Conservation (phyloP, 768 basidiomycete genomes). For the Rickenella mellea region DNA sequence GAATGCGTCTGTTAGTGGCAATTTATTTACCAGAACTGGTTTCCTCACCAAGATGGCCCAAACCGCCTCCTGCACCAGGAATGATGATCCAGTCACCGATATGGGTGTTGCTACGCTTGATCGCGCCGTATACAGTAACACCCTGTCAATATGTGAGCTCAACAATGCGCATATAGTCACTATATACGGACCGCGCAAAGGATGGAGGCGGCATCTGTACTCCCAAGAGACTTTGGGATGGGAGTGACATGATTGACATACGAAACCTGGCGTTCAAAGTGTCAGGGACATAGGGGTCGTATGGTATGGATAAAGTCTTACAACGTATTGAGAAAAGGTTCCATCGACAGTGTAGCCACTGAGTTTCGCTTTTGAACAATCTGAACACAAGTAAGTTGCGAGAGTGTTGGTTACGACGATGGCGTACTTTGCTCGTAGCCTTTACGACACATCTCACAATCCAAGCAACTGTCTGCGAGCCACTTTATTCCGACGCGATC, state of each 20-base stretch:
- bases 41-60: conserved; percentile 63
- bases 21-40: background rate
- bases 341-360: conserved; percentile 74
- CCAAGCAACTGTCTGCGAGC: conserved; percentile 63
- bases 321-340: conserved; percentile 64
- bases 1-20: too few species aligned
- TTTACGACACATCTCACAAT: conserved; percentile 69
- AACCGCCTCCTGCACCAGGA: conserved; percentile 73
- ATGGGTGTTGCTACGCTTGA: conserved; percentile 58
- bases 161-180: background rate
- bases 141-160: conserved; percentile 31
- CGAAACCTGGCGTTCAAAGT: conserved; percentile 36
- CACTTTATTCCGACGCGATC: conserved; percentile 81
- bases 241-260: conserved; percentile 67
- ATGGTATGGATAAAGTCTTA: conserved; percentile 18
- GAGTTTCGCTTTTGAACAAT: conserved; percentile 48
- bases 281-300: conserved; percentile 1
- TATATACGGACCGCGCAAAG: conserved; percentile 55
- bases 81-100: conserved; percentile 72
- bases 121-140: conserved; percentile 77
- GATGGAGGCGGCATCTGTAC: conserved; percentile 62
- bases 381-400: conserved; percentile 19
- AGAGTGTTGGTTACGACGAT: background rate
- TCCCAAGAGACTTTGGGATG: conserved; percentile 61
- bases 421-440: conserved; percentile 67